Evolutionary conservation across 2,329 filamentous ascomycete species (phyloP), one percentile per base, ranked within the genome.

Genomic region (Penicillium capsulatum): DNA sequence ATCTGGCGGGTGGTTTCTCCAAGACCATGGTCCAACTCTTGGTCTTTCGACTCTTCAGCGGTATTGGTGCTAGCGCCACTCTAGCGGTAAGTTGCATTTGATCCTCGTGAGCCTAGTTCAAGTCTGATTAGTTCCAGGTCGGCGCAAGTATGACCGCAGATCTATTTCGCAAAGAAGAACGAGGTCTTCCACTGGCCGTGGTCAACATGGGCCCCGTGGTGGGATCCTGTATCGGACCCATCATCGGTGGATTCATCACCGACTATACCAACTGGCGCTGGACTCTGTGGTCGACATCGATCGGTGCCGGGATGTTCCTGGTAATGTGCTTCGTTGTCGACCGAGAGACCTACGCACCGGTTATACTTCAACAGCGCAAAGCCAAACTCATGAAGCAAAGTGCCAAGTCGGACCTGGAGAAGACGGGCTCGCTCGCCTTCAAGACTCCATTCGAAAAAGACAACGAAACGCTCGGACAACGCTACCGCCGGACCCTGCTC

Each of bases 331-430:
- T 83, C 40, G 73, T 76, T 55, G 72, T 78, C 37, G 67, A 77
- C 7, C 68, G 71, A 34, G 80, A 83, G 54, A 81, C 79, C 0
- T 83, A 82, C 57, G 72, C 72, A 0, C 78, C 80, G 0, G 74
- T 76, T 7, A 71, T 86, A 2, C 72, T 84, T 1, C 63, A 69
- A 35, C 67, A 71, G 53, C 81, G 79, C 58, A 75, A 75, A 40
- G 60, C 69, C 27, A 66, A 66, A n/a, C 68, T 64, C 34, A 47
- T 58, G n/a, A 51, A 54, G 30, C 48, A 60, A 29, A 60, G 58
- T 3, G 57, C 53, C n/a, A 53, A 62, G 27, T 29, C 38, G n/a
- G 43, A 45, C 4, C 53, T 61, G 28, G 51, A 56, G 13, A 47
- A 22, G 19, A 61, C 58, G 3, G 57, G 54, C n/a, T 53, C 61